These are phyloP conservation scores for Emericellopsis atlantica DNA, from an alignment of 2,329 filamentous ascomycete genomes.

Conservation along the genomic window DNA sequence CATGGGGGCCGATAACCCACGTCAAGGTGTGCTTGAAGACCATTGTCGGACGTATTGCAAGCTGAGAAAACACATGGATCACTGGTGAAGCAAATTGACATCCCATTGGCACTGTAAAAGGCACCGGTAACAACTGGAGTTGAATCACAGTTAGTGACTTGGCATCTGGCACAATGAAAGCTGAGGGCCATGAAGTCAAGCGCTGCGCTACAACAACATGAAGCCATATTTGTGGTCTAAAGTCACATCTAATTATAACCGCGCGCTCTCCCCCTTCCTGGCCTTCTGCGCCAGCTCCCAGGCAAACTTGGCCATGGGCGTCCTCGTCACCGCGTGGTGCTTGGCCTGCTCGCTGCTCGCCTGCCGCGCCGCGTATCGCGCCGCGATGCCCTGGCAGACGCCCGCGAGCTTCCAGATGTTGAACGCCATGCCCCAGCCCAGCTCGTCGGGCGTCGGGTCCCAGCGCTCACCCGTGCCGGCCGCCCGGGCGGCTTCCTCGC, in stretches of 20 bases:
- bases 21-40: no score
- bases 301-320: constrained; percentile 62
- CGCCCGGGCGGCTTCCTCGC: constrained; percentile 34
- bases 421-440: constrained; percentile 51
- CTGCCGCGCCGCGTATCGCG: constrained; percentile 71
- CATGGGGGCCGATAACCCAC: no score
- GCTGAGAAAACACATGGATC: no score
- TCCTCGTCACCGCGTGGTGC: constrained; percentile 56
- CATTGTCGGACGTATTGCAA: no score
- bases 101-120: no score
- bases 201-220: no score
- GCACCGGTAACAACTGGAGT: no score
- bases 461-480: constrained; percentile 24
- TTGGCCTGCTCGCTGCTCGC: constrained; percentile 77
- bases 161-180: no score
- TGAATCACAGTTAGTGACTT: no score
- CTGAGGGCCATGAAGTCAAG: no score
- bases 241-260: constrained; percentile 10
- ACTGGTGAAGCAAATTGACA: no score
- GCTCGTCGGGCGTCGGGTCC: constrained; percentile 44
- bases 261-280: constrained; percentile 11
- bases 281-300: constrained; percentile 56
- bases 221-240: no score
- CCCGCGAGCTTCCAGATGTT: constrained; percentile 47
- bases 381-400: constrained; percentile 81